Conservation (phyloP, 495 filamentous ascomycete genomes). For the Cercophora sp. region DNA sequence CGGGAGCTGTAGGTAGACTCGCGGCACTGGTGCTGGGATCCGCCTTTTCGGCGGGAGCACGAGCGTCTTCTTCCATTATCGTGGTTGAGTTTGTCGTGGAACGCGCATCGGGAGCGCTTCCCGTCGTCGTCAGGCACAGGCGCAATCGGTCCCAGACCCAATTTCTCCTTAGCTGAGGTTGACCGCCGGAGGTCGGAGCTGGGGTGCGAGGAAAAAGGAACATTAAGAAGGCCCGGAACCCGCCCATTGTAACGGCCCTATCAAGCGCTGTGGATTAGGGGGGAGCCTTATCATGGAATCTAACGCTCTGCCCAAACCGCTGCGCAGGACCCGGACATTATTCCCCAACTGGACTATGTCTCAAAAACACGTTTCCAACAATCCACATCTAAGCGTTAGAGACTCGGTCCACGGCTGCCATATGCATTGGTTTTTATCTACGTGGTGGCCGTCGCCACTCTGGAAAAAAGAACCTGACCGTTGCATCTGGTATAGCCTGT, state of each 20-base stretch:
- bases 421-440: neutral
- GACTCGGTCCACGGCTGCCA: too few species aligned
- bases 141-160: conserved; percentile 6
- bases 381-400: neutral
- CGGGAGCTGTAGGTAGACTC: conserved; percentile 8
- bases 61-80: conserved; percentile 35
- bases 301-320: neutral
- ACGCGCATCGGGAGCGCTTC: conserved; percentile 25
- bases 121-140: conserved; percentile 9
- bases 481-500: neutral
- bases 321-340: too few species aligned
- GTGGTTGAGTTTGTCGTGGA: conserved; percentile 24
- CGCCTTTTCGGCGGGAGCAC: conserved; percentile 29
- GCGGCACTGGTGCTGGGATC: conserved; percentile 25
- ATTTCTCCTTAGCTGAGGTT: conserved; percentile 1
- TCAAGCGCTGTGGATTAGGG: conserved; percentile 11
- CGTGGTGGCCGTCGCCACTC: neutral
- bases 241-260: conserved; percentile 10
- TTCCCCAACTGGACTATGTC: neutral
- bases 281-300: conserved; percentile 4
- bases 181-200: conserved; percentile 11
- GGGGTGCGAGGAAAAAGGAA: conserved; percentile 8
- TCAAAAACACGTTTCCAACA: neutral
- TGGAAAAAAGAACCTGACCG: neutral
- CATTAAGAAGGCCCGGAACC: conserved; percentile 7